These are phyloP conservation scores for Calonectria hawksworthii DNA, from an alignment of 2,329 filamentous ascomycete species.

Conservation along the genomic window DNA sequence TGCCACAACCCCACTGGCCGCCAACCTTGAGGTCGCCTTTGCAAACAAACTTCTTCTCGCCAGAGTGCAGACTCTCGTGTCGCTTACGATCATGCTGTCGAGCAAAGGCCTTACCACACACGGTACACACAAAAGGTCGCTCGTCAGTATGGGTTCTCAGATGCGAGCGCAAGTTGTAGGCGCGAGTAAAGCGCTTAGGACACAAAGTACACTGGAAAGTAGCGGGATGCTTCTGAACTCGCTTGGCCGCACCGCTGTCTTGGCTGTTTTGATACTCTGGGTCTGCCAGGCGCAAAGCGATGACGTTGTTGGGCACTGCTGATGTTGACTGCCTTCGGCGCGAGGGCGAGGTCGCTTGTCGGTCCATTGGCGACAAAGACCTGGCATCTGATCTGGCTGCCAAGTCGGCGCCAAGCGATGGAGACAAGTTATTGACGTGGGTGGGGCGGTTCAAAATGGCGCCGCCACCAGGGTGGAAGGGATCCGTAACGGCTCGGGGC, in stretches of 20 bases:
- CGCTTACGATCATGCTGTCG: slow-evolving; percentile 97
- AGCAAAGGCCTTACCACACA: slow-evolving; percentile 97
- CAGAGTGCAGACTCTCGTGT: slow-evolving; percentile 95
- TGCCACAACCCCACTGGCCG: slow-evolving; percentile 91
- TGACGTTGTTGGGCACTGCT: slow-evolving; percentile 72
- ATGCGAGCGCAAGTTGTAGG: slow-evolving; percentile 96
- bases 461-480: slow-evolving; percentile 66
- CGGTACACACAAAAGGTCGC: slow-evolving; percentile 95
- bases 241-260: slow-evolving; percentile 75
- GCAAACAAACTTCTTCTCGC: slow-evolving; percentile 99
- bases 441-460: slow-evolving; percentile 56
- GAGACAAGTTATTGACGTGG: slow-evolving; percentile 61
- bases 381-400: slow-evolving; percentile 62
- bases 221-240: slow-evolving; percentile 97
- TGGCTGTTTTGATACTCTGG: slow-evolving; percentile 82
- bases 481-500: slow-evolving; percentile 71
- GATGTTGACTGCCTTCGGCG: slow-evolving; percentile 73
- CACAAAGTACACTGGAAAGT: slow-evolving; percentile 96
- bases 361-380: slow-evolving; percentile 72
- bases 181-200: slow-evolving; percentile 94
- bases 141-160: slow-evolving; percentile 97
- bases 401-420: slow-evolving; percentile 63
- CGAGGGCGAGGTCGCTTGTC: slow-evolving; percentile 58
- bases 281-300: slow-evolving; percentile 93
- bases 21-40: slow-evolving; percentile 88